Percentiles rank a stretch among this genome's conserved stretches.
These are phyloP conservation scores for Scytalidium lignicola DNA, from an alignment of 2,329 filamentous ascomycete genomes.

Conservation along the genomic window DNA sequence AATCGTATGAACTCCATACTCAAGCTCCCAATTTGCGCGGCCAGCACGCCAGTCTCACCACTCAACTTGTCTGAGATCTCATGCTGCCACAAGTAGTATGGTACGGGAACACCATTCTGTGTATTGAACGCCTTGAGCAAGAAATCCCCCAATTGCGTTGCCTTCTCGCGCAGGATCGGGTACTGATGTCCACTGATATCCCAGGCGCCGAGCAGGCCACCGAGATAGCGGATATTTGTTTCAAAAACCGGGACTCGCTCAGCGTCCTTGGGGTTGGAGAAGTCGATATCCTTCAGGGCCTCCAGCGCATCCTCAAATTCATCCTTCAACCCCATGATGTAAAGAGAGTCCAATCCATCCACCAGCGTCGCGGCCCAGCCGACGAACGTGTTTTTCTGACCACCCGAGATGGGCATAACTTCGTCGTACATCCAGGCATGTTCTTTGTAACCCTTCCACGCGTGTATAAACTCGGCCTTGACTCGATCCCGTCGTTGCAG, in stretches of 20 bases:
- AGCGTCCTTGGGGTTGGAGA: conserved; percentile 8
- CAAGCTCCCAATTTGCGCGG: conserved; percentile 26
- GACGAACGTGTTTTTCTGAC: conserved; percentile 72
- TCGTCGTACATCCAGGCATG: conserved; percentile 84
- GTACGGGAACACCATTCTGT: conserved; percentile 80
- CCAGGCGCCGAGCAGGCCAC: conserved; percentile 14
- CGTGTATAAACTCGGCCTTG: conserved; percentile 15
- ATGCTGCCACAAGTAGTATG: conserved; percentile 70
- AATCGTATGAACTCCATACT: conserved; percentile 68
- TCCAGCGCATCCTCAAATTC: conserved; percentile 73
- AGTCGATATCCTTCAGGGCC: conserved; percentile 46
- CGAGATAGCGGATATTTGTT: conserved; percentile 17
- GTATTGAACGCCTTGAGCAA: conserved; percentile 70
- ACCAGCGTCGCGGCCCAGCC: conserved; percentile 85
- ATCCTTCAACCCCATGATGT: conserved; percentile 72
- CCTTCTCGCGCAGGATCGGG: conserved; percentile 52
- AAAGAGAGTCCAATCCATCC: conserved; percentile 74
- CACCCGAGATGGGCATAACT: conserved; percentile 63
- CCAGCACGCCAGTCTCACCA: conserved; percentile 6
- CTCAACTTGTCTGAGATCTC: conserved; percentile 1
- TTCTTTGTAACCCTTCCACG: conserved; percentile 72
- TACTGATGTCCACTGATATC: conserved; percentile 7
- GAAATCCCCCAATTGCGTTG: conserved; percentile 62
- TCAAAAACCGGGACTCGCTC: conserved; percentile 16
- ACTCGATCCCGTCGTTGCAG: conserved; percentile 10